Evolutionary conservation across 1,284 basidiomycete species (phyloP), one percentile per base, ranked within the genome.

Genomic region (Trametes hirsuta): DNA sequence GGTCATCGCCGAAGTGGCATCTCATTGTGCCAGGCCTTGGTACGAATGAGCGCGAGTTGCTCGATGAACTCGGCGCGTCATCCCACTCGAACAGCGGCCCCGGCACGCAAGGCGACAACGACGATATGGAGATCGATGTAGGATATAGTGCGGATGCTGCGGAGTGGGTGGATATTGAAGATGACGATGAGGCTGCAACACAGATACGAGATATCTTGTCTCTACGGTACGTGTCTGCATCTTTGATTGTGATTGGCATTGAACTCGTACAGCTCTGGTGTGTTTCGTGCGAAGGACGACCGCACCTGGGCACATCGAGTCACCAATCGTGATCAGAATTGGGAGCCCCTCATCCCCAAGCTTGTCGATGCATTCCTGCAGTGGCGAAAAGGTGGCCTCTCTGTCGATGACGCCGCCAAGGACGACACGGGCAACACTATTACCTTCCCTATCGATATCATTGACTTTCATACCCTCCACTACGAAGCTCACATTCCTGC

Each of bases 331-430:
- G 34, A 56, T 34, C 35, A 48, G 15, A 47, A 64, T 25, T 65
- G 64, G 64, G 40, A 46, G 3, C 6, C 22, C 10, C 21, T 63
- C 2, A 36, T 63, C 30, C 57, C 58, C 3, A 9, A 6, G 3
- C 49, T 65, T 6, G 52, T 55, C 22, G 55, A 57, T n/a, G 56
- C 60, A 2, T 64, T 62, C 48, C 49, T 65, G 8, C 21, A 45
- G 9, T 65, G 57, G 50, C 50, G 46, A 9, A 44, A 59, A 15
- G 10, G 36, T 24, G 8, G 24, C 4, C 25, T 25, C 25, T 18
- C 24, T 12, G 12, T 25, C 5, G 34, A 55, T 15, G 18, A 18
- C 18, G 18, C n/a, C 49, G n/a, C 42, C 42, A 45, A 45, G 40
- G 18, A 18, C 18, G 18, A 18, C 18, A 18, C 18, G 18, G 18